Base-by-base conservation (phyloP, 2,329 filamentous ascomycete species). In the Epichloe baconii region DNA sequence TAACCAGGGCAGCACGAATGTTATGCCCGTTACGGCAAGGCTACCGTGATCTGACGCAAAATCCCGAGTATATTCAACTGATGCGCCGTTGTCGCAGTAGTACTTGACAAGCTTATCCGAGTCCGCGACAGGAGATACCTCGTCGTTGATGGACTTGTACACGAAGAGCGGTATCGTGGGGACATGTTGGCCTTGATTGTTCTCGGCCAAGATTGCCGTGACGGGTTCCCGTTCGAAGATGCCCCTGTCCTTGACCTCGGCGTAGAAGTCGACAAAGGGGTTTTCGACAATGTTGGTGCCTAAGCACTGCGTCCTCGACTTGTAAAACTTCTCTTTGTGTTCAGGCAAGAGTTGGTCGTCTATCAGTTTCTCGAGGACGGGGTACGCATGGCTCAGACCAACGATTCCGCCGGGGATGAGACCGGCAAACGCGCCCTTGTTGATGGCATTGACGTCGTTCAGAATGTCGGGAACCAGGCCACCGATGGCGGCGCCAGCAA, bases 341-440 rank as follows among this genome's bases (percentile, higher is more conserved):
- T 57, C 40, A 0, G 58, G 54, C 23, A 55, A 49, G 7, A 62
- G 49, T 15, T 57, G 50, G 7, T 56, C 14, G 0, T 60, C 50
- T 1, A 62, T 44, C 2, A 53, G 14, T 5, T 47, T 17, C 5
- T 21, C 23, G 0, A 61, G 21, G 4, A 52, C 54, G 0, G 57
- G 57, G 19, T 59, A 59, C 42, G 60, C 52, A 6, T 41, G 51
- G 6, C 54, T 42, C 3, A 63, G 43, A 0, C 61, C 60, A 0
- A 58, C 31, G 4, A 64, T 46, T 4, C 53, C 56, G 1, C 53
- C 43, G 1, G 60, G 55, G 2, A 63, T 55, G 8, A 63, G 54
- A 1, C 59, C 60, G 0, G 58, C 55, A 17, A 46, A 40, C 3
- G 46, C 26, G 3, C 45, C 44, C 6, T 54, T 49, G 38, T 63